Conservation (phyloP, 805 yeast genomes). For the Saccharomycopsis sp. region DNA sequence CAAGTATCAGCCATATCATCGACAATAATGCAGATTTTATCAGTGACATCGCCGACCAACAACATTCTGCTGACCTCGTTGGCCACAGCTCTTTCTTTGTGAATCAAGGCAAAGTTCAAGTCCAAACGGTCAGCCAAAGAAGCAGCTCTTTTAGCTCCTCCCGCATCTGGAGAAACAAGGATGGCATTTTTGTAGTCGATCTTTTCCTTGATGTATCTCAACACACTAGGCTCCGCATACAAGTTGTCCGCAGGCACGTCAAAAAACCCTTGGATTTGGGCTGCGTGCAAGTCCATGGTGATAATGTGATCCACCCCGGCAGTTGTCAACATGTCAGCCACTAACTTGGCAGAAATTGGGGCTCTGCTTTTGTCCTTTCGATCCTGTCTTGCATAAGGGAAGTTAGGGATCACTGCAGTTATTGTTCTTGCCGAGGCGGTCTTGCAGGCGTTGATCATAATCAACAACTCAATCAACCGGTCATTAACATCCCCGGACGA, state of each 20-base stretch:
- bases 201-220: slow-evolving; percentile 63
- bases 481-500: slow-evolving; percentile 73
- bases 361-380: slow-evolving; percentile 81
- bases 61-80: slow-evolving; percentile 83
- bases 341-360: slow-evolving; percentile 76
- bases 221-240: slow-evolving; percentile 78
- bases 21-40: slow-evolving; percentile 67
- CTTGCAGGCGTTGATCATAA: slow-evolving; percentile 77
- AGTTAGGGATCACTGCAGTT: slow-evolving; percentile 76
- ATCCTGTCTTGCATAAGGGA: slow-evolving; percentile 87
- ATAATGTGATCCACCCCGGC: slow-evolving; percentile 85
- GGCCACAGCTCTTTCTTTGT: slow-evolving; percentile 77
- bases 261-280: slow-evolving; percentile 83
- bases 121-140: slow-evolving; percentile 74
- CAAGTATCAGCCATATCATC: slow-evolving; percentile 92
- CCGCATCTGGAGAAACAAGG: slow-evolving; percentile 82
- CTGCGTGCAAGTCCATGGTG: slow-evolving; percentile 85
- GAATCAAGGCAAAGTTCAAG: slow-evolving; percentile 75
- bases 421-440: slow-evolving; percentile 79
- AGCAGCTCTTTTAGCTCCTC: slow-evolving; percentile 89
- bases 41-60: slow-evolving; percentile 75
- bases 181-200: slow-evolving; percentile 56
- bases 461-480: slow-evolving; percentile 62
- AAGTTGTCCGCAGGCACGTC: slow-evolving; percentile 78
- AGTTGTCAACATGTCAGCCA: slow-evolving; percentile 75